These are phyloP conservation scores for Rhododendron ovatum DNA, from an alignment of 148 eudicot genomes.

Conservation along the genomic window DNA sequence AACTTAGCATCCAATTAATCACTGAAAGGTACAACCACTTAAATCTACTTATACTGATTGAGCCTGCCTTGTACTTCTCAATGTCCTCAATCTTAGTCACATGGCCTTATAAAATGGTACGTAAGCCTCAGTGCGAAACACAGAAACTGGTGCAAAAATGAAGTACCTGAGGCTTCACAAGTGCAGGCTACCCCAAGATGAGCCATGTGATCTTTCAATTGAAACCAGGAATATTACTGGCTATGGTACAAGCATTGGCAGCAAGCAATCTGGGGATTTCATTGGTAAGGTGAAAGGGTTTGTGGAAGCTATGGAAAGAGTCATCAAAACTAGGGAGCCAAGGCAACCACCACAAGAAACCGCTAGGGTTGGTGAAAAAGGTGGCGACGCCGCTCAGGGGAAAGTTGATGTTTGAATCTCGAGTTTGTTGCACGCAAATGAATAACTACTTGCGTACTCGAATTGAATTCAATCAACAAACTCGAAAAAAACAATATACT, in stretches of 20 bases:
- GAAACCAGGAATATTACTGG: not conserved
- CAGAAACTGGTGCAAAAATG: not conserved
- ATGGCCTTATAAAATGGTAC: not conserved
- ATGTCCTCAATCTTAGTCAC: not conserved
- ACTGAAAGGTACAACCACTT: slow-evolving; percentile 13
- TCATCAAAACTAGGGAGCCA: not conserved
- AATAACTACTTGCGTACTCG: not conserved
- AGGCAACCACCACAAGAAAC: not conserved
- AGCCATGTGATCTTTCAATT: not conserved
- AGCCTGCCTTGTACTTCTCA: not conserved
- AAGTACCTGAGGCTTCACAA: slow-evolving; percentile 9
- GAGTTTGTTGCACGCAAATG: not conserved
- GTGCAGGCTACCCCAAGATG: slow-evolving; percentile 10
- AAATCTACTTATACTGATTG: not conserved
- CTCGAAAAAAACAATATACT: not conserved
- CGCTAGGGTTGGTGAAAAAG: not conserved
- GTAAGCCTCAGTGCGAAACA: not conserved
- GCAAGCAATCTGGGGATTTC: not conserved
- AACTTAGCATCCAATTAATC: not conserved
- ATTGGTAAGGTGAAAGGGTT: not conserved
- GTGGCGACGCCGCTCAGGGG: not conserved
- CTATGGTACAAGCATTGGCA: not conserved
- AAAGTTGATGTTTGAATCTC: not conserved
- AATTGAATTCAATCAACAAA: not conserved
- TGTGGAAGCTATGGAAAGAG: not conserved